These are phyloP conservation scores for Amanita rubescens DNA, from an alignment of 768 basidiomycete species.

Conservation along the genomic window DNA sequence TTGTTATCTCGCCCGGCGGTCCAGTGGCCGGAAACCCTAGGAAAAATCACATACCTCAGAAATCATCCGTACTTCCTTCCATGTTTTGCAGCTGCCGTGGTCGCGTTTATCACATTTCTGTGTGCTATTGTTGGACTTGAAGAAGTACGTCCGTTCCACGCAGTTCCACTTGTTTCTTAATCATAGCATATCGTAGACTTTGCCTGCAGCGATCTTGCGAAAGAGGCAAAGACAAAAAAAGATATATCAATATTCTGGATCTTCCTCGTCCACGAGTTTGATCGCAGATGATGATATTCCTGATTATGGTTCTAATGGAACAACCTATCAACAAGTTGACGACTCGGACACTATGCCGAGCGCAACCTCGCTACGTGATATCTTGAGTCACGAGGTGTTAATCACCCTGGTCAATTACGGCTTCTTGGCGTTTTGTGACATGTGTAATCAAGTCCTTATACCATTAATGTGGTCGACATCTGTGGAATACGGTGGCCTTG, in stretches of 20 bases:
- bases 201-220: too few relatives aligned
- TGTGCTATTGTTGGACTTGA: slow-evolving; percentile 17
- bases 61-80: slow-evolving; percentile 30
- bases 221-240: too few relatives aligned
- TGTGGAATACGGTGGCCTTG: slow-evolving; percentile 47
- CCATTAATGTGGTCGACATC: slow-evolving; percentile 40
- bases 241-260: too few relatives aligned
- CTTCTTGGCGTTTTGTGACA: not conserved
- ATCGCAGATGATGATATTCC: too few relatives aligned
- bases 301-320: too few relatives aligned
- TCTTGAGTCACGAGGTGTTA: not conserved
- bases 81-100: slow-evolving; percentile 20
- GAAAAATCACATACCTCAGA: slow-evolving; percentile 16
- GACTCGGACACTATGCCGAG: not conserved
- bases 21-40: slow-evolving; percentile 20
- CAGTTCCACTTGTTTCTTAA: not conserved
- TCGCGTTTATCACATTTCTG: slow-evolving; percentile 16
- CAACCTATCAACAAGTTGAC: too few relatives aligned
- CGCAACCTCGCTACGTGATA: not conserved
- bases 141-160: too few relatives aligned
- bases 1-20: slow-evolving; percentile 22
- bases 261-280: too few relatives aligned
- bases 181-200: not conserved
- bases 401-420: not conserved
- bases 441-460: not conserved